Evolutionary conservation across 495 filamentous ascomycete species (phyloP), one percentile per base, ranked within the genome.

Genomic region (Stereocaulon alpinum): DNA sequence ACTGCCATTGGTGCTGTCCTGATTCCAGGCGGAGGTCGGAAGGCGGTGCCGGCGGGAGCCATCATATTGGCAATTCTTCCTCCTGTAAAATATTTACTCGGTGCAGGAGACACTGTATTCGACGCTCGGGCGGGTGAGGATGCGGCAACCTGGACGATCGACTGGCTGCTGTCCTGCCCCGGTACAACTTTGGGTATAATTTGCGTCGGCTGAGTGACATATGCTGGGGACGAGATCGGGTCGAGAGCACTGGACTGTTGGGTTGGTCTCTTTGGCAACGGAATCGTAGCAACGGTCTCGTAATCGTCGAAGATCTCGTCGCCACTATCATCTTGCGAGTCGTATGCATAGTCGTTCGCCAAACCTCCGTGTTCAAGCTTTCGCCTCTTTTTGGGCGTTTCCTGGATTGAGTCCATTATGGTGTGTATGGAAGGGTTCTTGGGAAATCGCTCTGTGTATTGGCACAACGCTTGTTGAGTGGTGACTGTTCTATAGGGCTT

Each of bases 41-140:
- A 91, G 17, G 74, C 70, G 6, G 89, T 94, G 14, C 91, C 91
- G 44, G 83, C 81, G 18, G 91, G 91, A 9, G 88, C 88, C 77
- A 95, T 86, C 15, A 77, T 50, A 55, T 68, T 84, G 11, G 81
- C 80, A 18, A 89, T 66, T 29, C 71, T 57, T 44, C 76, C 76
- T 9, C 55, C 20, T 47, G 64, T 71, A 54, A 56, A 55, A 22
- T 61, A 50, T 22, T 63, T 59, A 24, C 68, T 69, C 30, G 70
- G 68, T 40, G 73, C 69, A 40, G 80, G 79, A 44, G 76, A 73
- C 18, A 71, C 63, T 17, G 76, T 37, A 2, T 48, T 69, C 40
- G 59, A 50, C 22, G 32, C 61, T 32, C 74, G 76, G 54, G 83
- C 77, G 2, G 88, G 88, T 1, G 89, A 93, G n/a, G 89, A 93